Base-by-base conservation (phyloP, 139 green algal species). In the Desmodesmus armatus region DNA sequence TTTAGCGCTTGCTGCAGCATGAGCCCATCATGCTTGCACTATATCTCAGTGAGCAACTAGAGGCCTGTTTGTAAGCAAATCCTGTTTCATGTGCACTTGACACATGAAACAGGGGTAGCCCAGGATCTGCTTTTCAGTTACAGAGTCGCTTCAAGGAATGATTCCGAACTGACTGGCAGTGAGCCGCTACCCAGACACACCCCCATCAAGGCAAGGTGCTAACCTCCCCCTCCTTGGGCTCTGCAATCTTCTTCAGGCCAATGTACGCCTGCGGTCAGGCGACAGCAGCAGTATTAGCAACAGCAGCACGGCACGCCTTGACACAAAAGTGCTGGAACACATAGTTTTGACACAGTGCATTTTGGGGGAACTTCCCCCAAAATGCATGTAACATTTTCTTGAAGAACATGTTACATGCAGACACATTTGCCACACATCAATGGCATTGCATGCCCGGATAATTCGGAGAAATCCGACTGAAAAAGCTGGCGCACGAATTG, bases 241-340 rank as follows among this genome's bases (percentile, higher is more conserved):
- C 53, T 27, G 84, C 87, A 67, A 93, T 90, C 27, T 78, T 73
- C 55, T 88, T 71, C 40, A 91, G 37, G 15, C 83, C 44, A 21
- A 29, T 76, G 35, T 85, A 82, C 7, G 76, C 76, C 51, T 62
- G 51, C 17, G 51, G 51, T 13, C 51, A 17, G 51, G 51, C 15
- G 13, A 62, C 51, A 17, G 13, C 51, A 62, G 51, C 17, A 27
- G 51, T 62, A 17, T 13, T 62, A n/a, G 51, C 51, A 62, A 13
- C 51, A 62, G 15, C 51, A 62, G 51, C 51, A 62, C 17, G 51
- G 51, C 51, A 17, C 51, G 51, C 51, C n/a, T n/a, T n/a, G n/a
- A n/a, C n/a, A n/a, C n/a, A n/a, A n/a, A n/a, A n/a, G n/a, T n/a
- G n/a, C n/a, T n/a, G n/a, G n/a, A n/a, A n/a, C n/a, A n/a, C n/a